Conservation (phyloP, 78 protist genomes). For the Dictyostelium citrinum region DNA sequence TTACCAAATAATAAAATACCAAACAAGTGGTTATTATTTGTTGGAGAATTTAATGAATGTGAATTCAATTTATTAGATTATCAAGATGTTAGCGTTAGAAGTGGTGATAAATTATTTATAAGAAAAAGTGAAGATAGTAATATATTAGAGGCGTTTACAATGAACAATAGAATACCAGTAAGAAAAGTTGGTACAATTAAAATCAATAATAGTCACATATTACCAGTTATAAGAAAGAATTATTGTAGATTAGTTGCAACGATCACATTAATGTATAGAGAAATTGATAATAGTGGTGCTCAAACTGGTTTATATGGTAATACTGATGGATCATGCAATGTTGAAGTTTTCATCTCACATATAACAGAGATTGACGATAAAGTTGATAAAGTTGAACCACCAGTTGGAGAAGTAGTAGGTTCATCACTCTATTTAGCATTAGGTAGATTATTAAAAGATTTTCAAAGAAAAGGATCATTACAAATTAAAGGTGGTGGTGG, state of each 20-base stretch:
- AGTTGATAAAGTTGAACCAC: not conserved
- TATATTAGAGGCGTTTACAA: not conserved
- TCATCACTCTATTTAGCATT: not conserved
- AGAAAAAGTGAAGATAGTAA: not conserved
- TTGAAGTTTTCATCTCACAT: not conserved
- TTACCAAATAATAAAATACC: not conserved
- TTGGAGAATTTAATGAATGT: not conserved
- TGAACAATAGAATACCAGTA: not conserved
- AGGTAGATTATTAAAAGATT: not conserved
- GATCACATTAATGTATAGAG: not conserved
- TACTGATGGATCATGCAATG: not conserved
- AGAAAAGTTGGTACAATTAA: not conserved
- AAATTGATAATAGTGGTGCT: not conserved
- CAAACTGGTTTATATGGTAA: not conserved
- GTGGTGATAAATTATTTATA: not conserved
- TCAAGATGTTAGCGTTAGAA: not conserved
- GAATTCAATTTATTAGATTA: not conserved
- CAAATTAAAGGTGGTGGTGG: not conserved
- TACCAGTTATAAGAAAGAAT: not conserved
- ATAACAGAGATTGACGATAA: not conserved
- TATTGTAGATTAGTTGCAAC: not conserved
- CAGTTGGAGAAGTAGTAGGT: not conserved
- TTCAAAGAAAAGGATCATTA: not conserved
- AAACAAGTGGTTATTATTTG: not conserved
- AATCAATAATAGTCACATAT: not conserved